Evolutionary conservation across 352 stramenopile genomes (phyloP), one percentile per base, ranked within the genome.

Genomic region (Phytopythium montanum): DNA sequence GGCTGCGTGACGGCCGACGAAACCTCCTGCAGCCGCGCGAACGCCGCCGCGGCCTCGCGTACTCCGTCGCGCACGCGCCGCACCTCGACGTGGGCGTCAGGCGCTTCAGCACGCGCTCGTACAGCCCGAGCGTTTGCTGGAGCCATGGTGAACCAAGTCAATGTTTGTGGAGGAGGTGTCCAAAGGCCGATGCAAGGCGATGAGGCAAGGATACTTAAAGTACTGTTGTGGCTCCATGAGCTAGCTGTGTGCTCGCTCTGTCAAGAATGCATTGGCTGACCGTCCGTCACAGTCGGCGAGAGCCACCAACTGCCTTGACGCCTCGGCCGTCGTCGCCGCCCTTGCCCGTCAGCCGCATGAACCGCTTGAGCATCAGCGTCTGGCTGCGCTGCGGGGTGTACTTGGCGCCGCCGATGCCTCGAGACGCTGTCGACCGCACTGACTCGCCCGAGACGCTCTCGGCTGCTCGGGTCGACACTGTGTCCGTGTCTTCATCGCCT

Each of bases 371-470:
- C 34, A 87, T 64, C 25, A 90, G 70, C 31, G 73, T 63, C 52
- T 87, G 75, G 42, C 55, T 77, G 16, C 72, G 62, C 61, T 85
- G 72, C 0, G 80, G 80, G 23, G 78, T 88, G 68, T 84, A 85
- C 59, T 87, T 90, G 3, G 80, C 77, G 19, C 64, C 68, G 26
- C 72, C 68, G 14, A 87, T 48, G 13, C 54, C 53, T n/a, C 64
- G 59, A 60, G 65, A 68, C 31, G 33, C 54, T 19, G 49, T 29
- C 5, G 70, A 57, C 21, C 64, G 65, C 13, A 60, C 67, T 19
- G 54, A 69, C 41, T 59, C 73, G 1, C 56, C 59, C 6, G 56
- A 36, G 6, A 82, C 65, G 39, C 72, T 85, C 51, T 78, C 72
- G 16, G 69, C 63, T 13, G 45, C 55, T 3, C 66, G 62, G 13